Evolutionary conservation across 352 stramenopile genomes (phyloP).

Genomic region (Pythium phragmiticola): DNA sequence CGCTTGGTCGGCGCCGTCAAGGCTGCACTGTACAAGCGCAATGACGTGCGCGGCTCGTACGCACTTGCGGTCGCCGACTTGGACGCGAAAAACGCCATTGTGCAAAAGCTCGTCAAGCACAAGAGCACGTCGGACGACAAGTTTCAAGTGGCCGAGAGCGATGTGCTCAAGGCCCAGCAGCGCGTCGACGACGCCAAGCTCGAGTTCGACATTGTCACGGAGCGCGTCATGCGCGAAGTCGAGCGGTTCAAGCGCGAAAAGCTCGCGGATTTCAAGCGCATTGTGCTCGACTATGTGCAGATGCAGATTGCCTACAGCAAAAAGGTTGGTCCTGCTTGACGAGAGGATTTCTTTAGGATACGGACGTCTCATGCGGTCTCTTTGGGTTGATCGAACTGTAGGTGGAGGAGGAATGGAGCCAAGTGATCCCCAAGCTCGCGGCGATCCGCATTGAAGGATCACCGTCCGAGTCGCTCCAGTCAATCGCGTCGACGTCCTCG

Average conservation of each 20-base stretch:
- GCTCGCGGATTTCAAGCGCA: conserved; percentile 93
- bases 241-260: conserved; percentile 96
- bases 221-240: conserved; percentile 95
- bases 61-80: conserved; percentile 84
- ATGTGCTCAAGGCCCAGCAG: conserved; percentile 81
- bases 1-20: conserved; percentile 95
- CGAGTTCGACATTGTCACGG: conserved; percentile 93
- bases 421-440: conserved; percentile 70
- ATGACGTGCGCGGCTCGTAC: conserved; percentile 91
- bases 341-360: not conserved
- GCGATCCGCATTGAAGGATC: conserved; percentile 71
- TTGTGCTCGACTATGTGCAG: conserved; percentile 96
- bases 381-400: conserved; percentile 14
- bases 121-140: conserved; percentile 81
- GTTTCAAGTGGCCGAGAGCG: conserved; percentile 81
- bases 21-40: conserved; percentile 89
- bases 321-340: conserved; percentile 40
- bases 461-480: conserved; percentile 37
- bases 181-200: conserved; percentile 88
- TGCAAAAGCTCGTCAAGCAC: conserved; percentile 65
- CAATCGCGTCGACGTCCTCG: conserved; percentile 31
- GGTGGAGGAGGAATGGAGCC: conserved; percentile 78
- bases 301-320: conserved; percentile 97
- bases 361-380: not conserved
- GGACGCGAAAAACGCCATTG: conserved; percentile 69